Evolutionary conservation across 2,329 filamentous ascomycete genomes (phyloP), one percentile per base, ranked within the genome.

Genomic region (Mariannaea sp.): DNA sequence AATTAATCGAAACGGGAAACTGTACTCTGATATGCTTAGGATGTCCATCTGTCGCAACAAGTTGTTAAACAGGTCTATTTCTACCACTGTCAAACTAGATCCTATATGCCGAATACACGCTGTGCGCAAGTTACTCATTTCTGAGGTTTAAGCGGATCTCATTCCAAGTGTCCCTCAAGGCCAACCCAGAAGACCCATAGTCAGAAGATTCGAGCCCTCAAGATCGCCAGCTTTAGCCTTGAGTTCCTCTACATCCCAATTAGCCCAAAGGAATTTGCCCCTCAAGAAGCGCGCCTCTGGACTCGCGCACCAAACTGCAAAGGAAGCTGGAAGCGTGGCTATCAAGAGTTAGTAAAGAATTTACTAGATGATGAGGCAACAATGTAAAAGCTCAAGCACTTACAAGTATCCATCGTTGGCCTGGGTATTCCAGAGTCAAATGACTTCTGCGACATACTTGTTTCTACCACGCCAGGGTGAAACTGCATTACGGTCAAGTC

Each of bases 391-490:
- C n/a, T n/a, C n/a, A n/a, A n/a, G n/a, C n/a, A n/a, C n/a, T n/a
- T n/a, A n/a, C n/a, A n/a, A n/a, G n/a, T n/a, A n/a, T n/a, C n/a
- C n/a, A n/a, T n/a, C n/a, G 4, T 14, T 26, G 12, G 3, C 29
- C 29, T 16, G 12, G 20, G 7, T 24, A 30, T 26, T 7, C 29
- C 29, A 5, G 29, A 30, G 29, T 30, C 29, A 35, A 35, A 22
- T 20, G 17, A n/a, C 14, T 3, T 30, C 19, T 30, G 29, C 7
- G 43, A 27, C 5, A 75, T 71, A 3, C 70, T 73, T 0, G 72
- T 76, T 6, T 64, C 66, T 3, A 77, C 62, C 2, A 73, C 62
- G 0, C 76, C 76, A 1, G 76, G 75, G 7, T 78, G 76, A 1
- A 75, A 60, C 36, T 67, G 67, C 14, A 71, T 68, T 13, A 77